These are phyloP conservation scores for Psilocybe subaeruginosa DNA, from an alignment of 768 basidiomycete species.

Conservation along the genomic window DNA sequence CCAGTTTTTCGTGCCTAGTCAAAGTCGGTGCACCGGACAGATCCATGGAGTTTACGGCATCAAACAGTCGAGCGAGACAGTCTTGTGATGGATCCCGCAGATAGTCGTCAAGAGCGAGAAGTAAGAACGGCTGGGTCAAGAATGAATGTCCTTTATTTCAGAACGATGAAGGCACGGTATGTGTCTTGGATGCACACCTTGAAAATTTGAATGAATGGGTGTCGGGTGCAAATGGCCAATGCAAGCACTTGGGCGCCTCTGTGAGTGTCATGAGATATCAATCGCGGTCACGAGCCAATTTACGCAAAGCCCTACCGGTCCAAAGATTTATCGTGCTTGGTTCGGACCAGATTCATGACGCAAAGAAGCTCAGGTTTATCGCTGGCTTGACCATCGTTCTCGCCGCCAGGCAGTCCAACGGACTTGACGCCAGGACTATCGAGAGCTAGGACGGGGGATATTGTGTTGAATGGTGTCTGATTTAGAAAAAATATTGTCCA, in stretches of 20 bases:
- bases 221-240: constrained; percentile 89
- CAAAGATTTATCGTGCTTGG: constrained; percentile 85
- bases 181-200: constrained; percentile 55
- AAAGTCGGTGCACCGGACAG: constrained; percentile 77
- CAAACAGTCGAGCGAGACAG: constrained; percentile 87
- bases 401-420: constrained; percentile 38
- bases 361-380: constrained; percentile 68
- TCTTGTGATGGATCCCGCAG: constrained; percentile 88
- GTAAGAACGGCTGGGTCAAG: constrained; percentile 76
- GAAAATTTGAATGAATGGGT: constrained; percentile 96
- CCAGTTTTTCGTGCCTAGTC: constrained; percentile 80
- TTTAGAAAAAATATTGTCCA: constrained; percentile 99
- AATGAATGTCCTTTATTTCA: not conserved
- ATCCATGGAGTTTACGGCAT: constrained; percentile 92
- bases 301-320: constrained; percentile 55
- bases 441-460: constrained; percentile 78
- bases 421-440: constrained; percentile 54
- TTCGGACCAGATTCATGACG: constrained; percentile 89
- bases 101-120: constrained; percentile 96
- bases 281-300: not conserved
- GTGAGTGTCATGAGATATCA: constrained; percentile 2
- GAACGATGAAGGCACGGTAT: not conserved
- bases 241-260: constrained; percentile 96
- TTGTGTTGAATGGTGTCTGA: constrained; percentile 87
- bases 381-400: constrained; percentile 20